These are phyloP conservation scores for Alopecurus myosuroides DNA, from an alignment of 176 grass and related monocot genomes.

Conservation along the genomic window DNA sequence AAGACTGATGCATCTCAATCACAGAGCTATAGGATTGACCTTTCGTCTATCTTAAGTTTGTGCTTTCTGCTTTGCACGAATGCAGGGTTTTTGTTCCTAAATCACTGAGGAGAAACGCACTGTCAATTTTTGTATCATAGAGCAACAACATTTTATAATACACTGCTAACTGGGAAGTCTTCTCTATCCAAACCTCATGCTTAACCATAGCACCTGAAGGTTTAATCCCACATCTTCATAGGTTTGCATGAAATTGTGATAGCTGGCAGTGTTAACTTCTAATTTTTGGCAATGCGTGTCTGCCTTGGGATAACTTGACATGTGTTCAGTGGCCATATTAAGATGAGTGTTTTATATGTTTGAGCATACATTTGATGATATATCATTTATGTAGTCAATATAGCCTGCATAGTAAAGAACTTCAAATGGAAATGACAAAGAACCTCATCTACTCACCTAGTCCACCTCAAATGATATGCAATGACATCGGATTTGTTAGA, in stretches of 20 bases:
- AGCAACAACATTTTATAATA: not conserved
- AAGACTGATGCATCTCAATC: not conserved
- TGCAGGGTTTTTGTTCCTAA: not conserved
- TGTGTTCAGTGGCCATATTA: not conserved
- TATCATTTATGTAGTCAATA: not conserved
- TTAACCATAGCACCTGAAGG: not conserved
- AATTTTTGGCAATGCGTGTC: not conserved
- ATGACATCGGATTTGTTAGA: not conserved
- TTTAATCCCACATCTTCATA: not conserved
- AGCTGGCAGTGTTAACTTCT: not conserved
- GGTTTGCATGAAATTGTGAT: not conserved
- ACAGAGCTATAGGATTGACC: not conserved
- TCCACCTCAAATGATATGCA: not conserved
- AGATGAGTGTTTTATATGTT: not conserved
- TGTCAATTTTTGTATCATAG: not conserved
- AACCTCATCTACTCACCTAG: not conserved
- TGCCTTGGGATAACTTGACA: not conserved
- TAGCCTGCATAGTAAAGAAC: not conserved
- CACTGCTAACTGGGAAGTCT: not conserved
- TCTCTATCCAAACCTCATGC: not conserved
- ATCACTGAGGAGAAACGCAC: not conserved
- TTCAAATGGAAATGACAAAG: not conserved
- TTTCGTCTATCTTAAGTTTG: not conserved
- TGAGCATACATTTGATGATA: not conserved
- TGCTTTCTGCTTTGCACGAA: not conserved